Evolutionary conservation across 73 alveolate species (phyloP).

Genomic region (Symbiodinium pilosum): DNA sequence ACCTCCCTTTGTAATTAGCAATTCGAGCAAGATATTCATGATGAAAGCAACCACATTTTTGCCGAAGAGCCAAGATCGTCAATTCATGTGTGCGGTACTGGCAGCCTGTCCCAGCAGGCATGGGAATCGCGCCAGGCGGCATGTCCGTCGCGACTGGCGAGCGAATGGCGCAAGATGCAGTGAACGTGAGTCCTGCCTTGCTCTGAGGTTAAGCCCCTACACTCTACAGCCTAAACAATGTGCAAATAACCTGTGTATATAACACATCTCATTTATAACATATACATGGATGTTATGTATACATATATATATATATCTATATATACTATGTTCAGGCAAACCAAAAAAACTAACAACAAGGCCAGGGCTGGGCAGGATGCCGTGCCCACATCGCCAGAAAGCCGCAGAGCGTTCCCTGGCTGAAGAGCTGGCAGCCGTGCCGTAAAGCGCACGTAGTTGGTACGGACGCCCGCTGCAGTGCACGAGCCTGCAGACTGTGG

Average conservation of each 20-base stretch:
- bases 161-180: constrained; percentile 8
- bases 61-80: background rate
- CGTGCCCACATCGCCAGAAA: constrained; percentile 3
- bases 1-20: too few relatives aligned
- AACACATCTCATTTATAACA: too few relatives aligned
- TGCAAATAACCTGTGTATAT: too few relatives aligned
- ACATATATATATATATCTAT: too few relatives aligned
- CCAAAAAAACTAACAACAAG: too few relatives aligned
- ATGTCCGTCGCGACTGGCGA: background rate
- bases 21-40: too few relatives aligned
- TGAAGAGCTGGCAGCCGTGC: background rate
- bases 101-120: background rate
- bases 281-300: too few relatives aligned
- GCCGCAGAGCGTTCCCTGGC: background rate
- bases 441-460: background rate
- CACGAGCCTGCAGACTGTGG: background rate
- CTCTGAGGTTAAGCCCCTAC: too few relatives aligned
- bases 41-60: too few relatives aligned
- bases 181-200: background rate
- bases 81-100: background rate
- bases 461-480: constrained; percentile 4
- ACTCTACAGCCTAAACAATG: too few relatives aligned
- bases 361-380: too few relatives aligned
- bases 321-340: too few relatives aligned
- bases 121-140: background rate